Evolutionary conservation across 2,329 filamentous ascomycete genomes (phyloP).

Genomic region (Colletotrichum cordylinicola): DNA sequence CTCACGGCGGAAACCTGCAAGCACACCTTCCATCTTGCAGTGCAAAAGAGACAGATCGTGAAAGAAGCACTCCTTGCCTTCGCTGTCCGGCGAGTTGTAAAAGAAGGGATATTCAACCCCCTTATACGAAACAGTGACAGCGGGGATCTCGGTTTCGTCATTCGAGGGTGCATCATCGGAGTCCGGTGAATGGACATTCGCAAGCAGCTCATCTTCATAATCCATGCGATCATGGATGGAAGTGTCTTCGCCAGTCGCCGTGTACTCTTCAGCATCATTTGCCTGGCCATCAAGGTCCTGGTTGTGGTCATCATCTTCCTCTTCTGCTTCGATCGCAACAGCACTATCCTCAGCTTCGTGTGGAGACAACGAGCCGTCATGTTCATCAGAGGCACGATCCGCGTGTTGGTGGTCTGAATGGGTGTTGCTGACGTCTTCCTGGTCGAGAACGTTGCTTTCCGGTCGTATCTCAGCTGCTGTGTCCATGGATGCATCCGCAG

Average conservation of each 20-base stretch:
- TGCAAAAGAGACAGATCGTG: slow-evolving; percentile 46
- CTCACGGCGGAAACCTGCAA: slow-evolving; percentile 50
- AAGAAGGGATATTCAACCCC: slow-evolving; percentile 50
- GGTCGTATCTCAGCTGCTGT: not conserved
- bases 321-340: not conserved
- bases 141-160: slow-evolving; percentile 32
- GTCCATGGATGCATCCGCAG: slow-evolving; percentile 18
- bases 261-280: slow-evolving; percentile 16
- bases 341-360: not conserved
- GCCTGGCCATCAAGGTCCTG: not conserved
- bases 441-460: not conserved
- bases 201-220: slow-evolving; percentile 9
- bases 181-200: slow-evolving; percentile 7
- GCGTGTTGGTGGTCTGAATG: not conserved
- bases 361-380: not conserved
- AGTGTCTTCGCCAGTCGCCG: not conserved
- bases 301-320: not conserved
- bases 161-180: slow-evolving; percentile 12
- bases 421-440: slow-evolving; percentile 8
- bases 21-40: slow-evolving; percentile 47
- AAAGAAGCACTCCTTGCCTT: slow-evolving; percentile 50
- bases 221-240: slow-evolving; percentile 6
- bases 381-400: not conserved
- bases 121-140: slow-evolving; percentile 48
- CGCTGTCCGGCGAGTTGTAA: slow-evolving; percentile 27